These are phyloP conservation scores for Cladosporium sp. DNA, from an alignment of 2,329 filamentous ascomycete species.

Conservation along the genomic window DNA sequence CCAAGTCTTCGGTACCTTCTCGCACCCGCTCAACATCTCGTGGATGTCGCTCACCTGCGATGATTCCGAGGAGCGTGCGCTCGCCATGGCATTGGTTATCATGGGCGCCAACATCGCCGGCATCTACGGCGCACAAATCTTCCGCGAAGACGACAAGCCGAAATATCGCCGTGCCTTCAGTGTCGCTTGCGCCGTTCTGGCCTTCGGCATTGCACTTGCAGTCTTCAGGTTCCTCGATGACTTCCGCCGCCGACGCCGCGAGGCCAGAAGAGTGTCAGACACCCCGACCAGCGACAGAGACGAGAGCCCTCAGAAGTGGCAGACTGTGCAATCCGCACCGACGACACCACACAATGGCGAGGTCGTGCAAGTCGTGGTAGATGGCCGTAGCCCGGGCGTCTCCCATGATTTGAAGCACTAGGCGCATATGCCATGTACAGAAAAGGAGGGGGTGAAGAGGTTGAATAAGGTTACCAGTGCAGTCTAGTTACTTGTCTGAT, in stretches of 20 bases:
- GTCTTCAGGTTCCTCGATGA: constrained; percentile 51
- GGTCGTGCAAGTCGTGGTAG: constrained; percentile 11
- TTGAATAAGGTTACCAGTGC: neutral
- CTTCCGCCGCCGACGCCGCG: constrained; percentile 24
- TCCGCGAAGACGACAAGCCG: constrained; percentile 56
- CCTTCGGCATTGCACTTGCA: constrained; percentile 47
- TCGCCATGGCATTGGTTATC: constrained; percentile 64
- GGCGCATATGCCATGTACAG: neutral
- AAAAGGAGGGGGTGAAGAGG: neutral
- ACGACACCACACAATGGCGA: constrained; percentile 6
- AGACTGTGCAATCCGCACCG: neutral
- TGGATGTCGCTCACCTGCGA: constrained; percentile 61
- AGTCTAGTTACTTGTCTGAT: neutral
- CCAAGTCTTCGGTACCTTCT: constrained; percentile 57
- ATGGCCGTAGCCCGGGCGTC: neutral
- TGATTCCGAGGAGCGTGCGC: constrained; percentile 59
- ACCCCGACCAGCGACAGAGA: neutral
- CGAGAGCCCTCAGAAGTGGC: constrained; percentile 4
- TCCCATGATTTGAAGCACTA: constrained; percentile 5
- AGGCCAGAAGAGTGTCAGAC: neutral
- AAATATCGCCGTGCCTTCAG: constrained; percentile 56
- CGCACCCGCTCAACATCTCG: constrained; percentile 61
- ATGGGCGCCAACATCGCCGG: constrained; percentile 65
- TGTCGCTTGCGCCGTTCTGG: constrained; percentile 49
- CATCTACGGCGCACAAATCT: constrained; percentile 64